Evolutionary conservation across 495 filamentous ascomycete species (phyloP), one percentile per base, ranked within the genome.

Genomic region (Baudoinia panamericana): DNA sequence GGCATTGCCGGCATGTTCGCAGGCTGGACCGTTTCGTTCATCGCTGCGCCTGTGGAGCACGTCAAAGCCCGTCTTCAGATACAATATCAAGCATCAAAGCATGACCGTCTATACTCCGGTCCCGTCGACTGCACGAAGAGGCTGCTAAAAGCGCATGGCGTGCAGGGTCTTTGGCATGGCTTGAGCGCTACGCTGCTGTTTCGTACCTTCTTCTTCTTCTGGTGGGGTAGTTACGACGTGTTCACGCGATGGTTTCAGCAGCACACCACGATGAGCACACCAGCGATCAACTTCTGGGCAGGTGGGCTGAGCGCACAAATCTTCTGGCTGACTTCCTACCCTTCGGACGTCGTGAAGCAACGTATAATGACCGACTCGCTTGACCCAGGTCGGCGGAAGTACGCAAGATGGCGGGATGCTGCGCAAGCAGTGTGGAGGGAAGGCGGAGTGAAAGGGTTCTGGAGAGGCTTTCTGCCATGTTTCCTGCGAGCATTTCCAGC

Each of bases 291-390:
- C 54, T 97, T 97, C 67, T 95, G 86, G 90, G 90, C 90, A 0
- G 90, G 90, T 10, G 90, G 90, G 1, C 65, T 95, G 36, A 82
- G 76, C 23, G 88, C 90, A 0, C 88, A 95, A 65, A 61, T 92
- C 26, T 97, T 93, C 63, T 97, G 90, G 90, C 53, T 93, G 2
- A 81, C 78, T 17, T 78, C 77, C 30, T 97, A 97, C 56, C 90
- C 90, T 10, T 80, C 76, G 22, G 90, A 97, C 55, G 88, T 95
- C 11, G 81, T 97, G 17, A 97, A 97, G 66, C 88, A 95, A 61
- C 74, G 85, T n/a, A 75, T 97, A 36, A 95, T 97, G 90, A 93
- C 86, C 15, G 90, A 95, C 57, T 73, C 49, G 1, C 62, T 97
- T 46, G 88, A 78, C 4, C 75, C 78, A 0, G 69, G 82, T 5